phyloP scores from a whole-genome alignment of 371 early-diverging fungal species.

The Mucor piriformis region DNA sequence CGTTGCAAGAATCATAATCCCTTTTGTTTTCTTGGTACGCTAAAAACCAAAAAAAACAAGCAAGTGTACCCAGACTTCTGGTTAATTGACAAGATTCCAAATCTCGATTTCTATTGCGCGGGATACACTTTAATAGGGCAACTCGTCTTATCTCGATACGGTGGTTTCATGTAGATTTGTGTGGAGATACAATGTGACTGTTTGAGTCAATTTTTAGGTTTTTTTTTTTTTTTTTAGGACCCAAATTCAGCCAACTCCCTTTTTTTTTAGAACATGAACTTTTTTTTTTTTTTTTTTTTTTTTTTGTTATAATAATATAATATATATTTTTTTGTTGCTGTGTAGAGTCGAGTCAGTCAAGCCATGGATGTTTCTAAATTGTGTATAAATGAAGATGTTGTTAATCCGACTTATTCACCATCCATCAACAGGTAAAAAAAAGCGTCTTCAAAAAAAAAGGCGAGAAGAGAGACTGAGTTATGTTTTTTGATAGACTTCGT shows the following conservation, averaged over 20 bases:
- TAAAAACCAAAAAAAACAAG: too few relatives aligned
- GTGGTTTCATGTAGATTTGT: not conserved
- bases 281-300: not conserved
- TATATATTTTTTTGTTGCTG: not conserved
- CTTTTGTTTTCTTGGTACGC: too few relatives aligned
- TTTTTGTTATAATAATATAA: not conserved
- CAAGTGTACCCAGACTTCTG: too few relatives aligned
- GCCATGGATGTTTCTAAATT: conserved; percentile 28
- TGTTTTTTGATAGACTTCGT: not conserved
- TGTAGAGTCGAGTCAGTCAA: not conserved
- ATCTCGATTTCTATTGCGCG: too few relatives aligned
- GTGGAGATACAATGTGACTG: not conserved
- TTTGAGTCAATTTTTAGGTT: not conserved
- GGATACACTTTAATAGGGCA: not conserved
- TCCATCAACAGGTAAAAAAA: not conserved
- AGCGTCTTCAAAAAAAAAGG: not conserved
- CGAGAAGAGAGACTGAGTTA: not conserved
- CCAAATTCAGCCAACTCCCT: not conserved
- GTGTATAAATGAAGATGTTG: conserved; percentile 11
- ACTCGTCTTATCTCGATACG: not conserved
- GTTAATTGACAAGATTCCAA: too few relatives aligned
- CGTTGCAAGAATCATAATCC: too few relatives aligned
- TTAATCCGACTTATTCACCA: not conserved
- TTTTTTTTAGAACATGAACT: not conserved
- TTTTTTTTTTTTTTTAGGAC: not conserved